Evolutionary conservation across 768 basidiomycete species (phyloP).

Genomic region (Boletellus ananas): DNA sequence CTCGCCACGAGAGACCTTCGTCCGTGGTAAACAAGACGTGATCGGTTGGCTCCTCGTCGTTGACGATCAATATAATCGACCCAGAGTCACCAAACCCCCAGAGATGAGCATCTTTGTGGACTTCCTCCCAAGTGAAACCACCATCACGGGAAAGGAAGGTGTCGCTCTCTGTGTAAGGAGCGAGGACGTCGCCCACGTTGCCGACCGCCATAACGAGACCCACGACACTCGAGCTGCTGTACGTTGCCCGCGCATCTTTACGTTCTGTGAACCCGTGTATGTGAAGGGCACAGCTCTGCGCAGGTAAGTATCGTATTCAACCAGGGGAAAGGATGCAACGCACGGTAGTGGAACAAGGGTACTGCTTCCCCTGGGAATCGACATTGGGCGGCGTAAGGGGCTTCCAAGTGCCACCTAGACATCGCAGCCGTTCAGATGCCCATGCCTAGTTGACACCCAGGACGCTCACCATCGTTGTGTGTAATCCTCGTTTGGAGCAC

Average conservation of each 20-base stretch:
- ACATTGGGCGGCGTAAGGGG: conserved; percentile 64
- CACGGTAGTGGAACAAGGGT: conserved; percentile 70
- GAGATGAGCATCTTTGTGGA: conserved; percentile 95
- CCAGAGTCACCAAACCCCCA: conserved; percentile 99
- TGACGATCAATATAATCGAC: conserved; percentile 87
- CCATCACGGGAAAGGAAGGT: conserved; percentile 96
- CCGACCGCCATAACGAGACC: conserved; percentile 96
- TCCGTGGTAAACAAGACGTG: conserved; percentile 86
- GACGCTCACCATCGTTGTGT: conserved; percentile 83
- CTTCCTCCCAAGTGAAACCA: conserved; percentile 97
- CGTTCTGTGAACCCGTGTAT: conserved; percentile 97
- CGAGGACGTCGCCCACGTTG: conserved; percentile 84
- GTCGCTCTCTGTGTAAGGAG: conserved; percentile 80
- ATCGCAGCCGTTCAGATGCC: background rate
- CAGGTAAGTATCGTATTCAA: conserved; percentile 1
- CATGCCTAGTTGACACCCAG: background rate
- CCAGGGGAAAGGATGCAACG: conserved; percentile 6
- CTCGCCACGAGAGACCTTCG: conserved; percentile 83
- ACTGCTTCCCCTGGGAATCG: conserved; percentile 74
- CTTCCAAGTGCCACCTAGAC: conserved; percentile 81
- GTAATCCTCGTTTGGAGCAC: conserved; percentile 83
- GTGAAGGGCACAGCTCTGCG: conserved; percentile 79
- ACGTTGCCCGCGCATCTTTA: conserved; percentile 84
- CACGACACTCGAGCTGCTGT: conserved; percentile 86
- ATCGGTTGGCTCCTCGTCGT: conserved; percentile 92